phyloP scores from a whole-genome alignment of 2,329 filamentous ascomycete species.

The Talaromyces sp. region DNA sequence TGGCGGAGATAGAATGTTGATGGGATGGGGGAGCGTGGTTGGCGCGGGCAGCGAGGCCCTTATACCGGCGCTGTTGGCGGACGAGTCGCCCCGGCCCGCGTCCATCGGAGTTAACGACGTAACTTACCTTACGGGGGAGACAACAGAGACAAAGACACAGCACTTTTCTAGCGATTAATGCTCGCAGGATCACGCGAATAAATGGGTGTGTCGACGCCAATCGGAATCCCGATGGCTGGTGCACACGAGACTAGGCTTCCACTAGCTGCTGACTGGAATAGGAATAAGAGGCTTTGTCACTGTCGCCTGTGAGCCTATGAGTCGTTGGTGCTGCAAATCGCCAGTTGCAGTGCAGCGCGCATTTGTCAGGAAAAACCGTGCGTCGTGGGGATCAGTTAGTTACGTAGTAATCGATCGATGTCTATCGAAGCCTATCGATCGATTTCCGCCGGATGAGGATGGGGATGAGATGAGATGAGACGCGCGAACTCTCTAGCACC shows the following conservation, averaged over 20 bases:
- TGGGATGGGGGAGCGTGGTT: constrained; percentile 6
- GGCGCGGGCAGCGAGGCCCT: constrained; percentile 4
- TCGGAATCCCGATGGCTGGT: neutral
- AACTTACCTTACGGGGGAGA: neutral
- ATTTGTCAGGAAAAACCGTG: neutral
- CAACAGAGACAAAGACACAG: neutral
- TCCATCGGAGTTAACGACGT: neutral
- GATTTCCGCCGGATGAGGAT: neutral
- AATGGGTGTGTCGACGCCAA: neutral
- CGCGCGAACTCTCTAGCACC: neutral
- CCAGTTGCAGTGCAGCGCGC: neutral
- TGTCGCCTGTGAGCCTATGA: too few species aligned
- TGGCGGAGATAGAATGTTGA: constrained; percentile 8
- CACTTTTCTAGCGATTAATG: neutral
- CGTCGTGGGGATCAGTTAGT: neutral
- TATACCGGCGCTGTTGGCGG: too few species aligned
- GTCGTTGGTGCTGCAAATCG: neutral
- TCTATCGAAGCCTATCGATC: neutral
- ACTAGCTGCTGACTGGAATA: neutral
- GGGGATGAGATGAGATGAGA: neutral
- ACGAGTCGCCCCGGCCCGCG: constrained; percentile 2
- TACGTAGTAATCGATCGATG: too few species aligned
- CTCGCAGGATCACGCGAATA: neutral
- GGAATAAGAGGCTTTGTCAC: neutral
- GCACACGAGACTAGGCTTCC: neutral